A percentile compares a stretch with the other conserved stretches of the same genome.
phyloP scores from a whole-genome alignment of 2,329 filamentous ascomycete genomes.

The Xenoacremonium recifei region DNA sequence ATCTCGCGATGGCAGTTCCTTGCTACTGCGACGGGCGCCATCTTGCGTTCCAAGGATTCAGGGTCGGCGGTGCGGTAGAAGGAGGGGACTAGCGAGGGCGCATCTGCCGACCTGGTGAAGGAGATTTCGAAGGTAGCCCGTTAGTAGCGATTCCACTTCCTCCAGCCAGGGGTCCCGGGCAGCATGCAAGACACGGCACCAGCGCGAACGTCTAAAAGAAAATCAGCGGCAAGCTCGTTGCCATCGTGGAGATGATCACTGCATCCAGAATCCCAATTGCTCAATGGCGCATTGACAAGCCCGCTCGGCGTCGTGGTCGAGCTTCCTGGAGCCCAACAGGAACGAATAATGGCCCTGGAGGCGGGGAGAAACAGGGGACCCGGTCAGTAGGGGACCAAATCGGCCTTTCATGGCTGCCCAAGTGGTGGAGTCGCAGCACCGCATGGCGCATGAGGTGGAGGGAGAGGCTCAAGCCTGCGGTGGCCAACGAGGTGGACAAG shows the following conservation, averaged over 20 bases:
- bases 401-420: constrained; percentile 5
- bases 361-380: too few species aligned
- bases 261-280: background rate
- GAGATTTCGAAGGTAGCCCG: too few species aligned
- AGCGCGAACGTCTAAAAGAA: background rate
- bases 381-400: background rate
- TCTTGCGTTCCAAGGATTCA: background rate
- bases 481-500: too few species aligned
- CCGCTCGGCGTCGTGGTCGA: too few species aligned
- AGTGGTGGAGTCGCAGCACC: constrained; percentile 13
- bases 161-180: background rate
- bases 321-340: constrained; percentile 8
- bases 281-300: constrained; percentile 1
- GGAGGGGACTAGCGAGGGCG: too few species aligned
- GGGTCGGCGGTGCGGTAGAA: background rate
- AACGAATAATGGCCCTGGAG: background rate
- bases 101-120: too few species aligned
- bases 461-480: too few species aligned
- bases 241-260: background rate
- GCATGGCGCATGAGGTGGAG: too few species aligned
- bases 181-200: background rate
- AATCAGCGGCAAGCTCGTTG: background rate
- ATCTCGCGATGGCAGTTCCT: constrained; percentile 14
- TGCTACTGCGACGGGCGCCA: constrained; percentile 9
- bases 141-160: background rate